Evolutionary conservation across 176 grass and related monocot species (phyloP), one percentile per base, ranked within the genome.

Genomic region (Phragmites australis): DNA sequence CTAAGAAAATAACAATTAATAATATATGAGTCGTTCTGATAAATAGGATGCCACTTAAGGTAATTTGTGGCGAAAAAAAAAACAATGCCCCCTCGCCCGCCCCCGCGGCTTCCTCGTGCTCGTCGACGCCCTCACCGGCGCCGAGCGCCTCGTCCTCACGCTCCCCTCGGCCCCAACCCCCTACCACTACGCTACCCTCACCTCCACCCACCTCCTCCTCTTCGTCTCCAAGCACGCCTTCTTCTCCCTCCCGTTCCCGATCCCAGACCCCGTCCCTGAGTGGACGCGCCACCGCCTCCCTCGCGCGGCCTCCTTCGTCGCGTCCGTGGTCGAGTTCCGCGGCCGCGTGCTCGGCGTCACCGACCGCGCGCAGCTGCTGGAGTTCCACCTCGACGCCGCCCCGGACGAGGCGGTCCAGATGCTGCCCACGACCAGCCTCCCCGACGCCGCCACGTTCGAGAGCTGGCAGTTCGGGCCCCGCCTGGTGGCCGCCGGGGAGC

Each of bases 271-370:
- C 21, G 18, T 1, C 11, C 31, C 61, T 0, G 19, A 64, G 21
- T 67, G 76, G 61, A 40, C 61, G 21, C 12, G 17, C 12, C 76
- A 79, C 76, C 29, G 26, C 9, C 70, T 73, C 29, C 25, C 55
- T 41, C 40, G 7, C n/a, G 37, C 1, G 14, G 16, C 54, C 55
- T 76, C 74, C 25, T 61, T 76, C 55, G 41, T 76, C 55, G 22
- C 25, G 1, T 8, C 12, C 74, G 23, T 61, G 21, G 14, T 51
- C 60, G 30, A 32, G 0, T 78, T 78, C 45, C 44, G 13, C 0
- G 76, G 59, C 19, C 59, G 59, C 12, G 60, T 79, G 19, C 46
- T 79, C 3, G 21, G 59, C 59, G 3, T 79, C 45, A 79, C 60
- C 60, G 46, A 64, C 6, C 76, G 30, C 3, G 60, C 30, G 2